Conservation (phyloP, 2,329 filamentous ascomycete genomes). For the Hypoxylon sp. region DNA sequence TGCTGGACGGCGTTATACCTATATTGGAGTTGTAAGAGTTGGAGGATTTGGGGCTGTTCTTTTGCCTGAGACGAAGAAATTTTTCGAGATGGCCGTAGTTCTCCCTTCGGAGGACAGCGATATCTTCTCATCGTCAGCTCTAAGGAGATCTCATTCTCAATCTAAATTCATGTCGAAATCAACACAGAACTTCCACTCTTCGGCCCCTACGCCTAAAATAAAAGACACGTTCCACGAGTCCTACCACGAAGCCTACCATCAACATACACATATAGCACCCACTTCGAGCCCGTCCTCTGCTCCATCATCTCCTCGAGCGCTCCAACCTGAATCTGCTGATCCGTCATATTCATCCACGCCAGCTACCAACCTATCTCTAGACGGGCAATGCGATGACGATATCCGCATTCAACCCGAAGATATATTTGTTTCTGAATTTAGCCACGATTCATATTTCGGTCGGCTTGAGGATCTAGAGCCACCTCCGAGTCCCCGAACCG, state of each 20-base stretch:
- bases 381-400: conserved; percentile 69
- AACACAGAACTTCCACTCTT: conserved; percentile 60
- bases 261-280: conserved; percentile 54
- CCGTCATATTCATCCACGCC: conserved; percentile 75
- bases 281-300: conserved; percentile 68
- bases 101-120: conserved; percentile 70
- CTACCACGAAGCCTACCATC: conserved; percentile 59
- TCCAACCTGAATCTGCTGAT: conserved; percentile 67
- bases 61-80: conserved; percentile 9
- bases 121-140: conserved; percentile 68
- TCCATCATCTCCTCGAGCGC: conserved; percentile 69
- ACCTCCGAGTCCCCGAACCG: conserved; percentile 65
- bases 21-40: conserved; percentile 46
- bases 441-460: conserved; percentile 64
- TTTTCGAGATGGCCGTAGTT: conserved; percentile 67
- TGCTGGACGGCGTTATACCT: conserved; percentile 43
- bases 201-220: conserved; percentile 64
- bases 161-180: conserved; percentile 67
- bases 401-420: conserved; percentile 63
- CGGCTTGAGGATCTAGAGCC: conserved; percentile 65
- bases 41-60: conserved; percentile 48
- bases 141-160: conserved; percentile 74
- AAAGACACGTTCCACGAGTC: conserved; percentile 63
- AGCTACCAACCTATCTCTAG: conserved; percentile 74
- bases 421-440: conserved; percentile 63